Percentiles rank a stretch among this genome's conserved stretches.
Conservation (phyloP, 2,329 filamentous ascomycete species). For the Fragosphaeria purpurea region DNA sequence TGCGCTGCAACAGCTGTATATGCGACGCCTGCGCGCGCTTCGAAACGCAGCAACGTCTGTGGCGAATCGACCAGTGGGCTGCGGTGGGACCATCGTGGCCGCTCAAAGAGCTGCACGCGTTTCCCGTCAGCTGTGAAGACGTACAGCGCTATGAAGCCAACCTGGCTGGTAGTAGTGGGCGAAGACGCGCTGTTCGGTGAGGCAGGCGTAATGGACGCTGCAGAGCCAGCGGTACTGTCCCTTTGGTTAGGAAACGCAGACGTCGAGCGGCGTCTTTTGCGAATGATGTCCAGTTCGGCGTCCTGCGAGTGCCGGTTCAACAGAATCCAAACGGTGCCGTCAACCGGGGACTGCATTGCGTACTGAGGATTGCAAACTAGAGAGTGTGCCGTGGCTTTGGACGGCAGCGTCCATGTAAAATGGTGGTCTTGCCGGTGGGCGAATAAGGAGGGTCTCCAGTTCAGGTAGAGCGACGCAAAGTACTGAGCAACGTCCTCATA, state of each 20-base stretch:
- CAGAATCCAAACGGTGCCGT: conserved; percentile 69
- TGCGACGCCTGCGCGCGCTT: conserved; percentile 32
- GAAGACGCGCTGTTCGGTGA: neutral
- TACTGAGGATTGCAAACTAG: conserved; percentile 63
- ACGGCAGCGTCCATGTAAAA: conserved; percentile 65
- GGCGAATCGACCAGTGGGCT: conserved; percentile 90
- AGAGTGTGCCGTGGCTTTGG: conserved; percentile 38
- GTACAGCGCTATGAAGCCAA: conserved; percentile 79
- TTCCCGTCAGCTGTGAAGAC: conserved; percentile 60
- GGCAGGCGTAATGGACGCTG: neutral
- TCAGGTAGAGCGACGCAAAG: conserved; percentile 92
- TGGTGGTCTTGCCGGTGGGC: conserved; percentile 75
- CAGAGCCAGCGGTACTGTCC: no score
- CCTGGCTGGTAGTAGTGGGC: conserved; percentile 7
- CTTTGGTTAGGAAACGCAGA: neutral
- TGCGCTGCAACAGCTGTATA: conserved; percentile 53
- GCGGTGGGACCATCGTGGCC: conserved; percentile 46
- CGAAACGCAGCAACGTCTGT: conserved; percentile 74
- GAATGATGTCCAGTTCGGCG: conserved; percentile 48
- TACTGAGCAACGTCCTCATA: conserved; percentile 80
- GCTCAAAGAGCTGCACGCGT: conserved; percentile 62
- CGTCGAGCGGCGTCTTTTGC: conserved; percentile 23
- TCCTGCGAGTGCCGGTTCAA: conserved; percentile 78
- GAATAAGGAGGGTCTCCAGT: conserved; percentile 91
- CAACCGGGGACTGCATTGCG: conserved; percentile 48